These are phyloP conservation scores for Ophiostoma piceae DNA, from an alignment of 2,329 filamentous ascomycete genomes.

Conservation along the genomic window DNA sequence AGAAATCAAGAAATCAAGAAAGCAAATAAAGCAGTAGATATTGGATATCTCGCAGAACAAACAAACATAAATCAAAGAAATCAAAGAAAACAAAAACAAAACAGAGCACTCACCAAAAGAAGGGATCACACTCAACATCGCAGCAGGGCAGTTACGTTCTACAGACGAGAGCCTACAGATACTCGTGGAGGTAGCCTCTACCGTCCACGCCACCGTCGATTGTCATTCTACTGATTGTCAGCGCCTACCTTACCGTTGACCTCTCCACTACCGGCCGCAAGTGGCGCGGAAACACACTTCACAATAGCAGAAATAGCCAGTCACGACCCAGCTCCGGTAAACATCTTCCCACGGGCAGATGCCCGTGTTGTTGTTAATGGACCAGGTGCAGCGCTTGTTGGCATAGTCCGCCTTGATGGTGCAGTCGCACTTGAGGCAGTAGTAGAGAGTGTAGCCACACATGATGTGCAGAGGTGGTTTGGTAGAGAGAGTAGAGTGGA, in stretches of 20 bases:
- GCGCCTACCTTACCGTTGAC: background rate
- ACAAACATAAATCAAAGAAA: too few relatives aligned
- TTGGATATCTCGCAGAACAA: too few relatives aligned
- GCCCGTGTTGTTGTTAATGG: slow-evolving; percentile 2
- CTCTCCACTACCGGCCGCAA: background rate
- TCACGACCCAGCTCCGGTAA: background rate
- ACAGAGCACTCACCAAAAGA: background rate
- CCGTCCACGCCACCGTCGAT: background rate
- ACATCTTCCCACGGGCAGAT: background rate
- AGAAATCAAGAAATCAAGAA: too few relatives aligned
- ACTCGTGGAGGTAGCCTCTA: background rate
- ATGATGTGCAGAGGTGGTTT: background rate
- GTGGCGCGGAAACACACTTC: background rate
- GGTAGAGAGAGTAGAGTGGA: background rate
- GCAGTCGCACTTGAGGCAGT: background rate
- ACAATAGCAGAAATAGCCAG: background rate
- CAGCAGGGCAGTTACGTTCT: background rate
- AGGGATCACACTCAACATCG: background rate
- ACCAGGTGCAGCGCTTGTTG: background rate
- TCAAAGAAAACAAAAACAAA: too few relatives aligned
- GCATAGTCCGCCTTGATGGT: background rate
- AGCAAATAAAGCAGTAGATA: too few relatives aligned
- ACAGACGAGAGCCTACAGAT: background rate
- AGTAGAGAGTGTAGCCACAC: background rate
- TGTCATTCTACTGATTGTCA: background rate